Evolutionary conservation across 2,329 filamentous ascomycete species (phyloP).

Genomic region (Fusarium hainanense): DNA sequence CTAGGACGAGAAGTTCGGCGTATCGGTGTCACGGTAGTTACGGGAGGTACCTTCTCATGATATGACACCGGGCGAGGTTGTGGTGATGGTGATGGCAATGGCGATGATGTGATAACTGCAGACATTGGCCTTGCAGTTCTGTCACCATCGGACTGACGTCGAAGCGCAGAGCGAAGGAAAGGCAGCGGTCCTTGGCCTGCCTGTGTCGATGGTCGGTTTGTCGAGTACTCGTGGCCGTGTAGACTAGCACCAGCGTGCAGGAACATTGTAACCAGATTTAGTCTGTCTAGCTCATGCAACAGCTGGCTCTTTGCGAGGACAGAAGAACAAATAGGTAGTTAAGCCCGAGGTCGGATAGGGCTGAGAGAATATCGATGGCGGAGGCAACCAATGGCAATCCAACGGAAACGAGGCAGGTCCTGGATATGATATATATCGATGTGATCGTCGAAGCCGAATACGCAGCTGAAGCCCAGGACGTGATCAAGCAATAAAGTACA

Average conservation of each 20-base stretch:
- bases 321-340: background rate
- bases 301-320: conserved; percentile 15
- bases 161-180: conserved; percentile 57
- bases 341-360: background rate
- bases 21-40: conserved; percentile 24
- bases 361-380: background rate
- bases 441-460: conserved; percentile 34
- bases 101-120: conserved; percentile 18
- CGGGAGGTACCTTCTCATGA: conserved; percentile 40
- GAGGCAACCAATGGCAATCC: conserved; percentile 1
- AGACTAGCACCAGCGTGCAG: conserved; percentile 69
- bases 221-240: conserved; percentile 69
- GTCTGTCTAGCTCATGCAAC: conserved; percentile 34
- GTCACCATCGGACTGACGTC: conserved; percentile 50
- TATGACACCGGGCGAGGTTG: conserved; percentile 41
- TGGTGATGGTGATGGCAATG: conserved; percentile 2
- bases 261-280: conserved; percentile 59
- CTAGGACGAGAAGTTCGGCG: conserved; percentile 43
- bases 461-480: conserved; percentile 20
- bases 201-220: conserved; percentile 48
- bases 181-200: conserved; percentile 52
- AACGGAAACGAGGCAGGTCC: conserved; percentile 16
- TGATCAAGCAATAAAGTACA: conserved; percentile 36
- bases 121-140: conserved; percentile 30
- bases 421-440: conserved; percentile 36